Percentiles rank a stretch among this genome's conserved stretches.
These are phyloP conservation scores for Aspergillus sojae DNA, from an alignment of 2,329 filamentous ascomycete genomes.

Conservation along the genomic window DNA sequence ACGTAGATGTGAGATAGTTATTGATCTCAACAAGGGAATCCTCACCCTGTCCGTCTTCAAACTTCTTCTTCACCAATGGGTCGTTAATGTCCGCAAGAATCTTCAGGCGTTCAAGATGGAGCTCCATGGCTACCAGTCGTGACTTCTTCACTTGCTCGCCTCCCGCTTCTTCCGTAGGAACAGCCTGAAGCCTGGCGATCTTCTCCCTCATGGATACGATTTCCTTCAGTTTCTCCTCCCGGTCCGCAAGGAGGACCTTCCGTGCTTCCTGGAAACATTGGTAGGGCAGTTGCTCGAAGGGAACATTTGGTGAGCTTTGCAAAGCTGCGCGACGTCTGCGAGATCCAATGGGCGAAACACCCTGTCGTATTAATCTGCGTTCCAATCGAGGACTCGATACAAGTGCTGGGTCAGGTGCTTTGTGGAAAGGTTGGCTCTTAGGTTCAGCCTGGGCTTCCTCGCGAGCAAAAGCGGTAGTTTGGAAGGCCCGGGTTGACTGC, in stretches of 20 bases:
- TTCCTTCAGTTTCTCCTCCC: conserved; percentile 74
- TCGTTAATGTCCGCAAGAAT: conserved; percentile 94
- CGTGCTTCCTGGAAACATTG: conserved; percentile 97
- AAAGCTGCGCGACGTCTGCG: conserved; percentile 78
- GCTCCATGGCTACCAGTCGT: conserved; percentile 69
- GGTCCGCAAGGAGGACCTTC: conserved; percentile 76
- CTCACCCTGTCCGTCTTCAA: conserved; percentile 84
- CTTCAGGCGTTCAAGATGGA: conserved; percentile 77
- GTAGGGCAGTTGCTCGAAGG: conserved; percentile 92
- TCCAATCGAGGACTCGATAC: conserved; percentile 67
- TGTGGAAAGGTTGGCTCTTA: conserved; percentile 44
- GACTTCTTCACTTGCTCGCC: conserved; percentile 68
- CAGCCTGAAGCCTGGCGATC: conserved; percentile 68
- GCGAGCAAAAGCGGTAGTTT: conserved; percentile 46
- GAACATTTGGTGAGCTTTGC: conserved; percentile 66
- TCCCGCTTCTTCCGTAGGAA: conserved; percentile 60
- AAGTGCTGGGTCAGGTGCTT: conserved; percentile 63
- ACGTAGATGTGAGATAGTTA: not conserved
- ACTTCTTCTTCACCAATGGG: conserved; percentile 86
- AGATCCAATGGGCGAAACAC: conserved; percentile 76
- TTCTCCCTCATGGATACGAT: conserved; percentile 69
- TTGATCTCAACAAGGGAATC: not conserved
- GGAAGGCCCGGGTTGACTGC: conserved; percentile 51
- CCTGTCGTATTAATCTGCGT: conserved; percentile 67
- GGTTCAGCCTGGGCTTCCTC: conserved; percentile 50